Conservation (phyloP, 2,329 filamentous ascomycete genomes). For the Ophioceras dolichostomum region DNA sequence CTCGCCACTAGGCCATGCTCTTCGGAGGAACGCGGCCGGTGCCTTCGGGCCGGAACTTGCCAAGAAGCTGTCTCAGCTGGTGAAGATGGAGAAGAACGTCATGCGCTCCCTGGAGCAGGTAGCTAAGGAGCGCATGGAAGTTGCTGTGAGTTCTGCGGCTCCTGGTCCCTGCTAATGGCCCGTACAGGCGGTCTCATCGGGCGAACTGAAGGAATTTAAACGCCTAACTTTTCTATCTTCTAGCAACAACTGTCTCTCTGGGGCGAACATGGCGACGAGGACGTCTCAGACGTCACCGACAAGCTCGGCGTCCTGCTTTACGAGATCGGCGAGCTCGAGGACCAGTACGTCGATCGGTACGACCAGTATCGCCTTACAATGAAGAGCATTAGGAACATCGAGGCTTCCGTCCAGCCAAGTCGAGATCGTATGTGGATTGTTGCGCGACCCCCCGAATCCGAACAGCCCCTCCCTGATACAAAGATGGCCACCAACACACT, state of each 20-base stretch:
- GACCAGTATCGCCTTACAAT: conserved; percentile 99
- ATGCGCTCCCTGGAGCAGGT: conserved; percentile 98
- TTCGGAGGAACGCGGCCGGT: conserved; percentile 63
- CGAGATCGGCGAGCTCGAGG: conserved; percentile 95
- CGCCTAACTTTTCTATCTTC: neutral
- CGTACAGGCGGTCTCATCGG: neutral
- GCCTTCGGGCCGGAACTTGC: conserved; percentile 78
- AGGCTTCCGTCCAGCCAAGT: conserved; percentile 95
- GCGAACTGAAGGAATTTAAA: neutral
- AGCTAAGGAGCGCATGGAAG: conserved; percentile 93
- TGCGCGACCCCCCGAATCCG: neutral
- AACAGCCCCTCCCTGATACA: no score
- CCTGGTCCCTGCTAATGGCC: neutral
- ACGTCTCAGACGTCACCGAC: conserved; percentile 97
- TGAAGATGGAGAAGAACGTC: conserved; percentile 99
- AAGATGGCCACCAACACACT: no score
- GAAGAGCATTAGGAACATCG: conserved; percentile 98
- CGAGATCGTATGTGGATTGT: conserved; percentile 65
- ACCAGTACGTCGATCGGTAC: conserved; percentile 97
- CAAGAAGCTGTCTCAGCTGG: conserved; percentile 93
- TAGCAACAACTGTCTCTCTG: conserved; percentile 98
- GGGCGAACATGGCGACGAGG: conserved; percentile 92
- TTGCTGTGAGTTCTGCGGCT: conserved; percentile 77
- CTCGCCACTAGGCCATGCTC: conserved; percentile 41
- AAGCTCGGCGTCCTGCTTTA: conserved; percentile 97